phyloP scores from a whole-genome alignment of 2,329 filamentous ascomycete genomes.

The Phyllosticta capitalensis region DNA sequence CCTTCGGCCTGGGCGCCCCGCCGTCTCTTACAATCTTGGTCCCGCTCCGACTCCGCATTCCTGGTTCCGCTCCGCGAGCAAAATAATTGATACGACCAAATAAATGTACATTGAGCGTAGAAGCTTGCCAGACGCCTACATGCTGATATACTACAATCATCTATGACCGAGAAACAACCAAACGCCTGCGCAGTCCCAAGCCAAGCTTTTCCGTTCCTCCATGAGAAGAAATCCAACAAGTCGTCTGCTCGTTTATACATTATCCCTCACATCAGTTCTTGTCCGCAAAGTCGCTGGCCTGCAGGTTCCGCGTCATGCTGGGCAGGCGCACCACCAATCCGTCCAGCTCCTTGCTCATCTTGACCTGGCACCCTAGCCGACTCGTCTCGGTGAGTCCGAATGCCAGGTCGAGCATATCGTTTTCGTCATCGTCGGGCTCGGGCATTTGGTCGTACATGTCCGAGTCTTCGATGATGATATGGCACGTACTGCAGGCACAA shows the following conservation, averaged over 20 bases:
- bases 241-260: neutral
- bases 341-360: conserved; percentile 84
- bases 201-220: neutral
- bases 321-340: conserved; percentile 78
- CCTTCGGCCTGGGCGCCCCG: too few relatives aligned
- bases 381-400: conserved; percentile 84
- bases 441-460: conserved; percentile 68
- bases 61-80: neutral
- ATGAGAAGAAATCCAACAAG: neutral
- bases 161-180: neutral
- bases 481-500: conserved; percentile 87
- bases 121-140: neutral
- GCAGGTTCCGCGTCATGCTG: conserved; percentile 89
- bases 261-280: conserved; percentile 16
- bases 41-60: neutral
- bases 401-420: conserved; percentile 84
- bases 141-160: neutral
- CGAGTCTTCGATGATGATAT: conserved; percentile 72
- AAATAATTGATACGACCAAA: too few relatives aligned
- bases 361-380: conserved; percentile 78
- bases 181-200: neutral
- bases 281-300: conserved; percentile 75
- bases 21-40: too few relatives aligned
- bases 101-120: neutral
- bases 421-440: conserved; percentile 70